Base-by-base conservation (phyloP, 306 rosid species). In the Lathyrus oleraceus region DNA sequence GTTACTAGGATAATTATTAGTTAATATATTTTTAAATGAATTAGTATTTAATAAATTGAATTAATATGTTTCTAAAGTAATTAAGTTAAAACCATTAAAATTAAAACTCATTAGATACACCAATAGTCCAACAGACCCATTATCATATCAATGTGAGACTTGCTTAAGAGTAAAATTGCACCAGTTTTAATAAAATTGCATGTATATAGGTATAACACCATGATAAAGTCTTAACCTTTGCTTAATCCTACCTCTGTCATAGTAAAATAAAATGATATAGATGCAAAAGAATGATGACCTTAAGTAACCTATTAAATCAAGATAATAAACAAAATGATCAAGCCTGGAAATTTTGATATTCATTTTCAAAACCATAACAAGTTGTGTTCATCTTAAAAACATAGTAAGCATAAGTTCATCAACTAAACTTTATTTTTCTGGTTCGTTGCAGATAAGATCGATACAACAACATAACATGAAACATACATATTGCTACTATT, bases 201-300 rank as follows among this genome's bases (percentile, higher is more conserved):
- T 87, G 76, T 82, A 87, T 74, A 90, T 85, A 17, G 99, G 96
- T 85, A 75, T 71, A 42, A 88, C 95, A 19, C 96, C 91, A 11
- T 83, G 97, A 83, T 83, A 94, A 57, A 88, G 95, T 52, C 69
- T 91, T 72, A 94, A 73, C 79, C 89, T 84, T 72, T 86, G 97
- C 84, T 91, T 91, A 80, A 94, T 86, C 83, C 96, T 86, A 65
- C 78, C 81, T 64, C 97, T 94, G 85, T 60, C 0, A 73, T 14
- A 75, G 75, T 14, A 14, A 78, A 78, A 67, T 48, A 32, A 74
- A 52, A 58, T 49, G 35, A 59, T 69, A 16, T 47, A 47, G 52
- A 66, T 42, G 70, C 25, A 52, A 54, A 40, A 35, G 17, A 52
- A 25, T 11, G 12, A 28, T 39, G 30, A 54, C 10, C n/a, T 54